Evolutionary conservation across 331 rosid genomes (phyloP), one percentile per base, ranked within the genome.

Genomic region (Malus hybrid): DNA sequence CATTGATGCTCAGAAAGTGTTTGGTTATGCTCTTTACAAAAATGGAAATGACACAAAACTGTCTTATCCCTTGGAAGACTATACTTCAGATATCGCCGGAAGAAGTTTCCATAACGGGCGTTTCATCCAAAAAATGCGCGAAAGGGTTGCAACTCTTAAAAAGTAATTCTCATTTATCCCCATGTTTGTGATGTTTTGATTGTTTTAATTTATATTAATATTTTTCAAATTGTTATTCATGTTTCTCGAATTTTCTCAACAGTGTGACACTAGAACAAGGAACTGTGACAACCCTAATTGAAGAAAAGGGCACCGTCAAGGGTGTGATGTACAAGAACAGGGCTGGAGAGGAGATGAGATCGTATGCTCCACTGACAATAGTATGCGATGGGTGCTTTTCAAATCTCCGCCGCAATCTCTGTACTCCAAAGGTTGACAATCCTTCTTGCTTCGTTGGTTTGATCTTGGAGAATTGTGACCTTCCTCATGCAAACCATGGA

Each of bases 341-440:
- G 83, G 79, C 79, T 48, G 93, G 95, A 67, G 76, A 83, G 71
- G 88, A 83, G 79, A 13, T 87, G 77, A 82, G 76, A 64, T 80
- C 89, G 3, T 77, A 69, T 60, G 96, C 98, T 80, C 89, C 94
- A 28, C 89, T 93, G 15, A 93, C 96, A 29, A 77, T 90, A 6
- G 94, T 93, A 1, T 93, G 97, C 19, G 94, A 93, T 68, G 97
- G 96, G 10, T 88, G 96, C 72, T 93, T 90, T 81, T 93, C 97
- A 22, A 93, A 93, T 83, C 79, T 93, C 44, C 86, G 97, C 55
- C 88, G 91, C 60, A 86, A 87, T 44, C 96, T 93, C 60, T 90
- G 94, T 77, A 67, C 83, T 33, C 86, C 97, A 10, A 77, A 80
- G 90, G 91, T 90, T 69, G 98, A 90, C 27, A 85, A 74, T 12